phyloP scores from a whole-genome alignment of 129 eudicot genomes.

The Flaveria brownii region DNA sequence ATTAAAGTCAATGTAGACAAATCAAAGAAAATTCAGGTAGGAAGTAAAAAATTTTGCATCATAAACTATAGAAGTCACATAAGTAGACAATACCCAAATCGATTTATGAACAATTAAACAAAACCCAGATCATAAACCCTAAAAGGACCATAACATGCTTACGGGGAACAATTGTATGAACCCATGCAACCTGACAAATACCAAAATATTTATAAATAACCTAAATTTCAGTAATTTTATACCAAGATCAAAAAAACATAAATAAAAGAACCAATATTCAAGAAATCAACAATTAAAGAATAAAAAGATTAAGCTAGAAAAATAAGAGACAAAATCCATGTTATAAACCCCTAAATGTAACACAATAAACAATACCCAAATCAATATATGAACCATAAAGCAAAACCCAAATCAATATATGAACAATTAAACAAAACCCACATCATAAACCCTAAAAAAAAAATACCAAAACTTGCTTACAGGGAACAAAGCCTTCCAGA shows the following conservation, averaged over 20 bases:
- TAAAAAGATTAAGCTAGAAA: constrained; percentile 1
- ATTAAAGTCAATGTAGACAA: background rate
- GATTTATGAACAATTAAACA: constrained; percentile 1
- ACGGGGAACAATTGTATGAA: constrained; percentile 75
- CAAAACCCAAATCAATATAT: background rate
- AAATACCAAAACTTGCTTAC: constrained; percentile 40
- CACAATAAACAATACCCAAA: constrained; percentile 8
- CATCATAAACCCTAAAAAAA: constrained; percentile 23
- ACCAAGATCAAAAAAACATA: constrained; percentile 18
- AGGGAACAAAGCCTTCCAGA: constrained; percentile 65
- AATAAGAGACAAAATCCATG: background rate
- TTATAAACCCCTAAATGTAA: constrained; percentile 19
- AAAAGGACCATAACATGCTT: constrained; percentile 44
- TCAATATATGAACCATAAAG: background rate
- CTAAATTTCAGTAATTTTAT: constrained; percentile 5
- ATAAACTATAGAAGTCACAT: background rate
- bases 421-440: constrained; percentile 2
- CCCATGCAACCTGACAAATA: constrained; percentile 51
- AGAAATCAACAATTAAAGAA: background rate
- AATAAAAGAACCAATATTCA: background rate
- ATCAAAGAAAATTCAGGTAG: background rate
- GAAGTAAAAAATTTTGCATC: background rate
- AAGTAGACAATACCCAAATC: background rate
- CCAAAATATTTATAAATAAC: background rate
- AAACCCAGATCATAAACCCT: constrained; percentile 16